Evolutionary conservation across 129 eudicot species (phyloP), one percentile per base, ranked within the genome.

Genomic region (Chrysanthemum makinoi): DNA sequence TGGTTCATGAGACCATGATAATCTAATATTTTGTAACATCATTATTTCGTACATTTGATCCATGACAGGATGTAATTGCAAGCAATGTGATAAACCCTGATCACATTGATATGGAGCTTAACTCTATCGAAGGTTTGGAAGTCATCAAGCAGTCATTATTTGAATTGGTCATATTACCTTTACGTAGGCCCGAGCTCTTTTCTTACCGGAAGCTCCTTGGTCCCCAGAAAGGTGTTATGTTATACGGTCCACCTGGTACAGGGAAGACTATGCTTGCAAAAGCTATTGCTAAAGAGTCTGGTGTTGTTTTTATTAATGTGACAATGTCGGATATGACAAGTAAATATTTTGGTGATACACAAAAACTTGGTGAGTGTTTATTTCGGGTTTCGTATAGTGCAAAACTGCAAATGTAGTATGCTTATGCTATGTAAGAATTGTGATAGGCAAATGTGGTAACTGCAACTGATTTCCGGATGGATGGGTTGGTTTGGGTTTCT

Each of bases 201-300:
- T 73, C 88, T 68, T 83, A 83, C n/a, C 94, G 97, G 73, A 91
- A 84, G 74, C 91, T 91, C 33, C 96, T 89, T 78, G 88, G 87
- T 48, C 94, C 98, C 4, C 95, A 88, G 39, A 91, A 86, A 83
- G 95, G 98, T 35, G 98, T 91, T 70, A 73, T 91, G 81, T 77
- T 91, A 14, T 88, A 86, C 66, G 98, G 96, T n/a, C 97, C 96
- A 66, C 97, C 96, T 53, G 97, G 97, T 51, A 91, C 97, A 10
- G 97, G 97, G 73, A 91, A 91, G 78, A 91, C 97, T 24, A 88
- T 91, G 97, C 96, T 91, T 68, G 97, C 97, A 53, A 88, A 91
- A 85, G 96, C 97, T 77, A 88, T 91, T 73, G 97, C 97, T 2
- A 91, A 86, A 79, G 97, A 91, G 66, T 91, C 96, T 0, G 97